Evolutionary conservation across 805 yeast genomes (phyloP), one percentile per base, ranked within the genome.

Genomic region (Candida rishiriensis): DNA sequence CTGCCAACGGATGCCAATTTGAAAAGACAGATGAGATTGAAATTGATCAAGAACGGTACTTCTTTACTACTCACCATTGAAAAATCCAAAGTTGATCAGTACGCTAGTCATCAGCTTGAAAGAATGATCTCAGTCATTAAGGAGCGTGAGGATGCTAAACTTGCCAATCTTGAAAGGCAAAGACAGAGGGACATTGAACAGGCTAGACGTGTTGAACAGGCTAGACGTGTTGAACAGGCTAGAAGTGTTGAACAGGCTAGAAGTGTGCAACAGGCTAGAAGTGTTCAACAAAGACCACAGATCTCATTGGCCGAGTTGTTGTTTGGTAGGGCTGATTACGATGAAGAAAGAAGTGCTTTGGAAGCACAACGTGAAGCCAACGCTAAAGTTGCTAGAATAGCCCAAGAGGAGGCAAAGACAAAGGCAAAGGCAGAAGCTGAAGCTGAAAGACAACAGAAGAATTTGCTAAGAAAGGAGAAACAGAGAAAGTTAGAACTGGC

Each of bases 1-100:
- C 39, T 63, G 14, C 67, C 68, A 3, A 33, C 36, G 1, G 60
- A 61, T 42, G 51, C 52, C 5, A 55, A 58, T 38, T 11, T 48
- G 1, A 37, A 46, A 7, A 18, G 44, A 2, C 48, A 53, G 3
- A 42, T 61, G 3, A 42, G 42, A 7, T 47, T 54, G 18, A 42
- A 43, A 31, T 10, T 50, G 17, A 33, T 48, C n/a, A 48, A 56
- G 13, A 38, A 48, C 9, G 63, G 65, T n/a, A 46, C 44, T 11
- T 38, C 49, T 2, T 44, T 63, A 38, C 29, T 53, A 21, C 36
- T 60, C 17, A 35, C 49, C 1, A 50, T 60, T 11, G 41, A 32
- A 10, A 53, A 47, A 38, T 32, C 10, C 11, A 42, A 21, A 14
- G 17, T 3, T 14, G 28, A 28, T 7, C 14, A 3, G 5, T n/a